phyloP scores from a whole-genome alignment of 1,139 yeast genomes.

The Suhomyces kunorum region DNA sequence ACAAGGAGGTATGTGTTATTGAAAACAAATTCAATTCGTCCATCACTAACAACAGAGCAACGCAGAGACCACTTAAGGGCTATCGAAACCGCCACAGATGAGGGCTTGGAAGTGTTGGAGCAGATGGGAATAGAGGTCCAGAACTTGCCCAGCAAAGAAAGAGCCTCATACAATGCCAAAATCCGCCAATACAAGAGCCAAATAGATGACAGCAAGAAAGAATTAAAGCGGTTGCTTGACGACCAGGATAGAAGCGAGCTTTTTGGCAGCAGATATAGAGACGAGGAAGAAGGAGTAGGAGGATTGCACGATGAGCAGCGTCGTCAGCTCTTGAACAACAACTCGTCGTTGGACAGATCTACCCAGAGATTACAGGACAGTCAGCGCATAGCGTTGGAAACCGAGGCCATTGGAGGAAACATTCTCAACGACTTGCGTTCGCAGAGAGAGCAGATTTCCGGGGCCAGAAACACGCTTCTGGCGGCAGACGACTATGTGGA shows the following conservation, averaged over 20 bases:
- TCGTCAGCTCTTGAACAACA: slow-evolving; percentile 74
- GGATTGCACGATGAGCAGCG: slow-evolving; percentile 69
- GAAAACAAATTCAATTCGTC: not conserved
- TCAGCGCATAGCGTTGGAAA: slow-evolving; percentile 87
- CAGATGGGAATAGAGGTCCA: slow-evolving; percentile 82
- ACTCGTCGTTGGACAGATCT: slow-evolving; percentile 79
- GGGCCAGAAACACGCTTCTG: slow-evolving; percentile 78
- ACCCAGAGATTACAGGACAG: slow-evolving; percentile 84
- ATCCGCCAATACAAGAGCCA: slow-evolving; percentile 67
- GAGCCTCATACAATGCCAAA: slow-evolving; percentile 69
- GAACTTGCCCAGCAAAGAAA: slow-evolving; percentile 68
- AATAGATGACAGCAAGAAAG: slow-evolving; percentile 56
- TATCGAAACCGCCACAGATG: slow-evolving; percentile 71
- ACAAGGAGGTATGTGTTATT: slow-evolving; percentile 48
- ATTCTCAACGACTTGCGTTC: slow-evolving; percentile 86
- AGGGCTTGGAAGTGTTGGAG: slow-evolving; percentile 75
- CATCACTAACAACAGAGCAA: slow-evolving; percentile 12
- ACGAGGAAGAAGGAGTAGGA: slow-evolving; percentile 28
- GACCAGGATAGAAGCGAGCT: slow-evolving; percentile 66
- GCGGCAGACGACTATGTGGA: slow-evolving; percentile 96
- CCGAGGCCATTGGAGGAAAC: slow-evolving; percentile 89
- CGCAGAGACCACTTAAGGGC: slow-evolving; percentile 55
- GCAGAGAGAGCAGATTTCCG: slow-evolving; percentile 88
- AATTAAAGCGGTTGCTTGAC: slow-evolving; percentile 54
- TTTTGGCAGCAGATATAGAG: slow-evolving; percentile 57